Evolutionary conservation across 306 rosid genomes (phyloP).

Genomic region (Pyrus betulifolia): DNA sequence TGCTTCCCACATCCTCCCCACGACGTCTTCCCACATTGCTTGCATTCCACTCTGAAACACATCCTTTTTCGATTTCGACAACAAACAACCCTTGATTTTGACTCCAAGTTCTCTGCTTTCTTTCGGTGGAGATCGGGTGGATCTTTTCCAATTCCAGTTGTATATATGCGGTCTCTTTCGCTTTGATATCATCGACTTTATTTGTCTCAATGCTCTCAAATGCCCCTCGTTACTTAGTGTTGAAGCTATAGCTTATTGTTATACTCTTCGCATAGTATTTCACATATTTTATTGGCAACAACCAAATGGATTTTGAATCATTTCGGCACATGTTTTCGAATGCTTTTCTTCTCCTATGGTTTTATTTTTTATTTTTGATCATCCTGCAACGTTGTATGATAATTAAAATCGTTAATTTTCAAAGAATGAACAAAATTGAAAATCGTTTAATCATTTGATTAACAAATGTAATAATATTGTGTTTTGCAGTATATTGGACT

Average conservation of each 20-base stretch:
- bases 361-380: too few species aligned
- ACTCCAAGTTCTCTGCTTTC: not conserved
- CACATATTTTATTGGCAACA: not conserved
- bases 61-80: constrained; percentile 10
- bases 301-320: not conserved
- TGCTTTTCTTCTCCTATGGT: not conserved
- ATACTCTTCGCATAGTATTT: not conserved
- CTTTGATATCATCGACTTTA: not conserved
- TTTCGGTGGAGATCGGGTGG: not conserved
- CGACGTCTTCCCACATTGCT: constrained; percentile 25
- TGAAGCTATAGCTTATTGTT: not conserved
- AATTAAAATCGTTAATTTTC: too few species aligned
- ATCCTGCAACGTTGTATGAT: too few species aligned
- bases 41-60: constrained; percentile 52
- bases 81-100: not conserved
- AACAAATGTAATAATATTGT: not conserved
- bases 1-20: constrained; percentile 68
- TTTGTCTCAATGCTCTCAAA: not conserved
- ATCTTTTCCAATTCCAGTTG: not conserved
- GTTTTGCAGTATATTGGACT: not conserved
- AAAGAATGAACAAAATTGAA: not conserved
- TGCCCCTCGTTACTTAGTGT: not conserved
- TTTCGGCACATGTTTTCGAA: not conserved
- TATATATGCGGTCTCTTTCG: not conserved
- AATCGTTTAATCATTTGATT: not conserved